Base-by-base conservation (phyloP, 495 filamentous ascomycete genomes). In the Lentithecium fluviatile region DNA sequence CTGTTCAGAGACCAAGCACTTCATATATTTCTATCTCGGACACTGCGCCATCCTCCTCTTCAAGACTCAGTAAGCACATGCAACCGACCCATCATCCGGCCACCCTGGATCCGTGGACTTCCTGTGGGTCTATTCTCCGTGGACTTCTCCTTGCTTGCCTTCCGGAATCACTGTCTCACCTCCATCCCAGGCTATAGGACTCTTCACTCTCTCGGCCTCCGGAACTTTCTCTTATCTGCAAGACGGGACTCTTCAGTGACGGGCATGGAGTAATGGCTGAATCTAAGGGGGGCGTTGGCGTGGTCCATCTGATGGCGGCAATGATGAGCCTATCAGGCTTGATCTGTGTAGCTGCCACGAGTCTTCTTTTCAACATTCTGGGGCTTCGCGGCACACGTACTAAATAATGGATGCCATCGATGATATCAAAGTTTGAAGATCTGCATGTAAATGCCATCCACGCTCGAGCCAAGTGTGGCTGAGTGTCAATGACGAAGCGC, bases 11-110 rank as follows among this genome's bases (percentile, higher is more conserved):
- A 97, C 94, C 40, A 96, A 96, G 77, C 94, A 99, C 76, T 99
- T 99, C 79, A 97, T 97, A 73, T 99, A 99, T 80, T 99, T 99
- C 82, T 97, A 97, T 78, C 89, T 97, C 60, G 94, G 94, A 48
- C 94, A 97, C 80, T 96, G 90, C 74, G 94, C 94, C 19, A 97
- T 99, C 69, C 86, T 99, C 43, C 85, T 99, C 54, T 99, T 97
- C 84, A 99, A 99, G 84, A 99, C 94, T 23, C 92, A 97, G 81
- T 97, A 83, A 58, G 21, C 10, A 56, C 11, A 20, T 46, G 37
- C 10, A 25, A 17, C 7, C 19, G 11, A 46, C 50, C 6, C 15
- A 15, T 26, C 23, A 34, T 40, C 20, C 40, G 15, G 40, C 40
- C 40, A 10, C 25, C 50, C 29, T 38, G 50, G 29, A 23, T 17